Evolutionary conservation across 78 protist genomes (phyloP), one percentile per base, ranked within the genome.

Genomic region (Acrasis kona): DNA sequence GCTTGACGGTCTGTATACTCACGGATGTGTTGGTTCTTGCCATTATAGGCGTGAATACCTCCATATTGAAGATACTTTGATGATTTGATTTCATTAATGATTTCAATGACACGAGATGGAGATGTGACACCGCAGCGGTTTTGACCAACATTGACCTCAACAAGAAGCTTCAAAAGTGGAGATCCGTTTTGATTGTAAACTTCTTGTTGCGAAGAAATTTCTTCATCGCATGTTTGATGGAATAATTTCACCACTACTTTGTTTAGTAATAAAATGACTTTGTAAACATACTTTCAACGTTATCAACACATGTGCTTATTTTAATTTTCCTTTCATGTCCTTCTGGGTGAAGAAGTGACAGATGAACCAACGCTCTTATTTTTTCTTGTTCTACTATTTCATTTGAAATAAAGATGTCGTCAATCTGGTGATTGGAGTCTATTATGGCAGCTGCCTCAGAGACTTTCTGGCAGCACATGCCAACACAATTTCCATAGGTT

Each of bases 381-480:
- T 76, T 76, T 30, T 2, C 4, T 32, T 7, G 58, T 29, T 6
- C 72, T 31, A 76, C 70, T 27, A 77, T 31, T 67, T 77, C 73
- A 37, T 77, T 77, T n/a, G 82, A 38, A 29, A 77, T 10, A 40
- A 69, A 36, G 39, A 77, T 39, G 65, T 77, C 82, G 29, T 7
- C 1, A 38, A 77, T 27, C n/a, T n/a, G n/a, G n/a, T n/a, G n/a
- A 37, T 75, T 75, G 2, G 50, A 41, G 0, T 2, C 0, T n/a
- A 67, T n/a, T 30, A 77, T 5, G 7, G 74, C 82, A 10, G 42
- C 82, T 5, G 82, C 82, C 65, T 77, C 82, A 28, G 70, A 10
- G n/a, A 77, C 73, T 39, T 77, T 77, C 27, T 72, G 70, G 41
- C 74, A 65, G 73, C 82, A 77, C 27, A 77, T 75, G 30, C 82